phyloP scores from a whole-genome alignment of 2,329 filamentous ascomycete genomes.

The Huntiella decipiens region DNA sequence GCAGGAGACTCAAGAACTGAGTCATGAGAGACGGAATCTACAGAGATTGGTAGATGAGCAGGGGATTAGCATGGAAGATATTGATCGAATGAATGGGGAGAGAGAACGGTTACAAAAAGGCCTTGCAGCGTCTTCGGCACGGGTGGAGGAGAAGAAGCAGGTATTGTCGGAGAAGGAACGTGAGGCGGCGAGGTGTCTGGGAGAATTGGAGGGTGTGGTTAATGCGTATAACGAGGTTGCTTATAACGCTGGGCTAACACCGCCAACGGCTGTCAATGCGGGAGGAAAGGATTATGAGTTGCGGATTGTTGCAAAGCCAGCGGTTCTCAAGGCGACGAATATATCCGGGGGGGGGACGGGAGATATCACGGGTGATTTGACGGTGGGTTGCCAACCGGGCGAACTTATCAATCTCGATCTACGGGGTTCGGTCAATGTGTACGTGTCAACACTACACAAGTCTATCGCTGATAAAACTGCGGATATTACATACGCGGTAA shows the following conservation, averaged over 20 bases:
- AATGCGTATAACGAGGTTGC: conserved; percentile 86
- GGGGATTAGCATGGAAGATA: conserved; percentile 92
- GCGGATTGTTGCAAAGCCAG: conserved; percentile 59
- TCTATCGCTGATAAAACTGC: conserved; percentile 82
- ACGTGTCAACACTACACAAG: conserved; percentile 60
- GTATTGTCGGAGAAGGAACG: conserved; percentile 68
- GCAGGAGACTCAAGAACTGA: conserved; percentile 56
- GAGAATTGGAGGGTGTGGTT: conserved; percentile 78
- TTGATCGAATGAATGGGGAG: conserved; percentile 95
- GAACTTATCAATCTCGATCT: conserved; percentile 82
- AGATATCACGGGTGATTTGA: conserved; percentile 1
- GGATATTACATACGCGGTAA: conserved; percentile 67
- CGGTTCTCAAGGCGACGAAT: conserved; percentile 51
- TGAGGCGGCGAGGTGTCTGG: conserved; percentile 71
- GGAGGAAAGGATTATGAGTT: conserved; percentile 75
- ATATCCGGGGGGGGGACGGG: too few species aligned
- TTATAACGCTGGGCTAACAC: conserved; percentile 85
- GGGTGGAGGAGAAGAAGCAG: conserved; percentile 71
- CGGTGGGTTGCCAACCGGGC: conserved; percentile 52
- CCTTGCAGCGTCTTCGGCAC: conserved; percentile 54
- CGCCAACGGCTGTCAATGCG: conserved; percentile 64
- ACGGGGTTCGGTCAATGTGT: conserved; percentile 60
- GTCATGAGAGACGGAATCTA: conserved; percentile 60
- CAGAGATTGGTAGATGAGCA: conserved; percentile 80
- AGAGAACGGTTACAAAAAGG: conserved; percentile 81